phyloP scores from a whole-genome alignment of 2,329 filamentous ascomycete species.

The Phialophora tarda region DNA sequence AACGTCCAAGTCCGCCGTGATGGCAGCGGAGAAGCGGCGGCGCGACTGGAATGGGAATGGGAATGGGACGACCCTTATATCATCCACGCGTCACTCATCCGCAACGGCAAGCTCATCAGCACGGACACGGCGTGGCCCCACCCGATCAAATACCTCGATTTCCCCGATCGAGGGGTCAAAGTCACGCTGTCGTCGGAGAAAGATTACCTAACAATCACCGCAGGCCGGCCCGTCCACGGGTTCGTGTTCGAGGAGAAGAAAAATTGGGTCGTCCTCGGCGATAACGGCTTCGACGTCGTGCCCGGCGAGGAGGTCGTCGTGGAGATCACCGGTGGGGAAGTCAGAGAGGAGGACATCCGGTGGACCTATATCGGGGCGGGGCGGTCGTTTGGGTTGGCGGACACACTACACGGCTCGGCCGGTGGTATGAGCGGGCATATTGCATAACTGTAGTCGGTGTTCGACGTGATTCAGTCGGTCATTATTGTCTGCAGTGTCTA shows the following conservation, averaged over 20 bases:
- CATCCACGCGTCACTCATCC: constrained; percentile 56
- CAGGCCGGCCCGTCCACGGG: constrained; percentile 57
- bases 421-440: not conserved
- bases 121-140: constrained; percentile 65
- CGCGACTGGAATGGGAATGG: constrained; percentile 43
- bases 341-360: not conserved
- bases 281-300: constrained; percentile 62
- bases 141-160: constrained; percentile 63
- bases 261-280: constrained; percentile 47
- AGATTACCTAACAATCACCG: not conserved
- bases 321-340: not conserved
- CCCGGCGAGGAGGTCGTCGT: constrained; percentile 60
- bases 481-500: too few species aligned
- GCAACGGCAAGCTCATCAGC: constrained; percentile 55
- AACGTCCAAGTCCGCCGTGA: constrained; percentile 40
- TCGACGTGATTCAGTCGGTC: too few species aligned
- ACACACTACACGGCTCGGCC: not conserved
- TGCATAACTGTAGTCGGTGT: too few species aligned
- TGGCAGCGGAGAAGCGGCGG: not conserved
- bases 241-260: constrained; percentile 59
- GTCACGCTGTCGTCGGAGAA: constrained; percentile 44
- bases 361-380: constrained; percentile 26
- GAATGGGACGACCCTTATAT: constrained; percentile 60
- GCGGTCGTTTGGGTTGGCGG: not conserved
- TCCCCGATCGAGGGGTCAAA: constrained; percentile 56